These are phyloP conservation scores for Rhynchospora tenuis DNA, from an alignment of 176 grass and related monocot genomes.

Conservation along the genomic window DNA sequence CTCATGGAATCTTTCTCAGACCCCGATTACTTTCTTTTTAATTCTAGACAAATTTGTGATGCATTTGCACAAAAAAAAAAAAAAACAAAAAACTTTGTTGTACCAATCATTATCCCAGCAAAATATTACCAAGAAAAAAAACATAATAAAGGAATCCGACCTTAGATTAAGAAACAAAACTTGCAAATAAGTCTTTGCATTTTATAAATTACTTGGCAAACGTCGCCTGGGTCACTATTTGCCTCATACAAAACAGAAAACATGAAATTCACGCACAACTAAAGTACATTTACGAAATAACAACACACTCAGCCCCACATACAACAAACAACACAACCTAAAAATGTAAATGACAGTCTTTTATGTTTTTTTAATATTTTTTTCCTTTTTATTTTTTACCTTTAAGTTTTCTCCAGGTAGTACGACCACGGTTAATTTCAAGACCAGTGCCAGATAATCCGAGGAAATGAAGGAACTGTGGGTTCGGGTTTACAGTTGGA, in stretches of 20 bases:
- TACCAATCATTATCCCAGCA: not conserved
- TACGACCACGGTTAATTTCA: constrained; percentile 89
- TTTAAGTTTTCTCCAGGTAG: constrained; percentile 74
- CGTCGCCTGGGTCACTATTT: not conserved
- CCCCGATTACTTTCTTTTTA: not conserved
- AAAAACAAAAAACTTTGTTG: not conserved
- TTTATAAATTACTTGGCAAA: not conserved
- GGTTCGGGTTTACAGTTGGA: constrained; percentile 20
- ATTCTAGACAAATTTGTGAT: not conserved
- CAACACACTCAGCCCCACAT: constrained; percentile 9
- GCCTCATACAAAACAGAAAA: not conserved
- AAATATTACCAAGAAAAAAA: not conserved
- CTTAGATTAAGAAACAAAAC: not conserved
- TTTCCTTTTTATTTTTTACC: constrained; percentile 7
- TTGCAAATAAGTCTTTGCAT: not conserved
- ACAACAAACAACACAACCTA: constrained; percentile 2
- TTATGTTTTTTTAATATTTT: not conserved
- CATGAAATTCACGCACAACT: not conserved
- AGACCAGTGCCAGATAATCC: constrained; percentile 55
- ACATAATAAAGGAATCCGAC: not conserved
- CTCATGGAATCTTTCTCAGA: not conserved
- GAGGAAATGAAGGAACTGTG: constrained; percentile 73
- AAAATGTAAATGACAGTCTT: not conserved
- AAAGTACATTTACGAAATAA: constrained; percentile 9
- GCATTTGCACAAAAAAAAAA: not conserved